Evolutionary conservation across 2,329 filamentous ascomycete species (phyloP).

Genomic region (Pseudogymnoascus pannorum): DNA sequence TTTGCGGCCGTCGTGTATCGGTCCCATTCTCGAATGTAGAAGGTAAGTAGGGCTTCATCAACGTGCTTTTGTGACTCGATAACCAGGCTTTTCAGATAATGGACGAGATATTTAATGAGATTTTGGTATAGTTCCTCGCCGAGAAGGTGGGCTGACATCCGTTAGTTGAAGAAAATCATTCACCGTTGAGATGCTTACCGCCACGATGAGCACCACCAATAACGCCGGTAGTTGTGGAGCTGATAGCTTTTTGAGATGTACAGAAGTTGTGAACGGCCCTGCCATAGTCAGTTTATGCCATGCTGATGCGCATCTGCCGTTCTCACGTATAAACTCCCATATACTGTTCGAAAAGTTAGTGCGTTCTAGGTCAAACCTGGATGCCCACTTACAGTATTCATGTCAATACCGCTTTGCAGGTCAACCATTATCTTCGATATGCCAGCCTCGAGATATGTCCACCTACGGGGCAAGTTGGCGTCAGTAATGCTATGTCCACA

Average conservation of each 20-base stretch:
- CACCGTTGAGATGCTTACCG: conserved; percentile 40
- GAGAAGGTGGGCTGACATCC: conserved; percentile 70
- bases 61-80: conserved; percentile 68
- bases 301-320: not conserved
- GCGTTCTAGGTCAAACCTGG: not conserved
- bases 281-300: conserved; percentile 13
- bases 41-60: conserved; percentile 82
- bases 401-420: conserved; percentile 85
- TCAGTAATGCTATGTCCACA: not conserved
- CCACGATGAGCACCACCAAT: conserved; percentile 59
- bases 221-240: conserved; percentile 39
- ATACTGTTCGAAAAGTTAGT: conserved; percentile 46
- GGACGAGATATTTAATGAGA: conserved; percentile 74
- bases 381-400: conserved; percentile 62
- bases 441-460: conserved; percentile 80
- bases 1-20: conserved; percentile 92
- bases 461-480: conserved; percentile 45
- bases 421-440: conserved; percentile 92
- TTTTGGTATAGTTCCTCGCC: conserved; percentile 95
- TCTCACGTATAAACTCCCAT: conserved; percentile 91
- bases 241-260: conserved; percentile 89
- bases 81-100: conserved; percentile 65
- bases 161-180: conserved; percentile 16
- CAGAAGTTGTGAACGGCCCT: conserved; percentile 98
- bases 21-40: conserved; percentile 96